Percentiles rank a stretch among this genome's conserved stretches.
Conservation (phyloP, 371 early-diverging fungal species). For the Cokeromyces recurvatus region DNA sequence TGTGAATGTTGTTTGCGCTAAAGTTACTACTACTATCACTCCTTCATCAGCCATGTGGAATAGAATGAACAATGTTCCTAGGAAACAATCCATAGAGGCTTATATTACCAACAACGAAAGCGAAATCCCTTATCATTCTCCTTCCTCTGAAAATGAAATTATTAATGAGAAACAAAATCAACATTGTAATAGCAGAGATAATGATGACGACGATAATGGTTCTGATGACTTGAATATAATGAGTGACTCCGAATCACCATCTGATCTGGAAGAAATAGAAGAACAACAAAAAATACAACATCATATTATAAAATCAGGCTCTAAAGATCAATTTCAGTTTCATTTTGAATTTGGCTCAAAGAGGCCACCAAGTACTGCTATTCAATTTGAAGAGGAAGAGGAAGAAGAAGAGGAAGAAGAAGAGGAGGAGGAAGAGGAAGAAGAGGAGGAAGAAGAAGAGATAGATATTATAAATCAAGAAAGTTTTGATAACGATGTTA, state of each 20-base stretch:
- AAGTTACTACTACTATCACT: slow-evolving; percentile 17
- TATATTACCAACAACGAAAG: slow-evolving; percentile 6
- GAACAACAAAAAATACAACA: not conserved
- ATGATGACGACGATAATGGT: no score
- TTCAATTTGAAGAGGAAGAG: not conserved
- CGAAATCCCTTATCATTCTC: not conserved
- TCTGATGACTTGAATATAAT: no score
- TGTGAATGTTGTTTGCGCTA: slow-evolving; percentile 27
- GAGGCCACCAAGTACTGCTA: slow-evolving; percentile 10
- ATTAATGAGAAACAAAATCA: no score
- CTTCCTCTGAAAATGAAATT: not conserved
- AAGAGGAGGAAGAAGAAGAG: not conserved
- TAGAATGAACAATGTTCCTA: slow-evolving; percentile 22
- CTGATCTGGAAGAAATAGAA: no score
- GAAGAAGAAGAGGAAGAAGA: slow-evolving; percentile 1
- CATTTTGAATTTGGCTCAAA: slow-evolving; percentile 29
- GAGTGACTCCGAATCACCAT: no score
- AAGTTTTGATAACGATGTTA: no score
- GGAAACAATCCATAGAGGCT: slow-evolving; percentile 4
- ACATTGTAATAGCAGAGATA: no score
- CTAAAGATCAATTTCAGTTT: slow-evolving; percentile 17
- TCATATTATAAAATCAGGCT: not conserved
- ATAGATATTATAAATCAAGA: not conserved
- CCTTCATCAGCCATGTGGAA: slow-evolving; percentile 22
- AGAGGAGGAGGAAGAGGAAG: slow-evolving; percentile 1